Percentiles rank a stretch among this genome's conserved stretches.
These are phyloP conservation scores for Orbilia quercus DNA, from an alignment of 2,329 filamentous ascomycete species.

Conservation along the genomic window DNA sequence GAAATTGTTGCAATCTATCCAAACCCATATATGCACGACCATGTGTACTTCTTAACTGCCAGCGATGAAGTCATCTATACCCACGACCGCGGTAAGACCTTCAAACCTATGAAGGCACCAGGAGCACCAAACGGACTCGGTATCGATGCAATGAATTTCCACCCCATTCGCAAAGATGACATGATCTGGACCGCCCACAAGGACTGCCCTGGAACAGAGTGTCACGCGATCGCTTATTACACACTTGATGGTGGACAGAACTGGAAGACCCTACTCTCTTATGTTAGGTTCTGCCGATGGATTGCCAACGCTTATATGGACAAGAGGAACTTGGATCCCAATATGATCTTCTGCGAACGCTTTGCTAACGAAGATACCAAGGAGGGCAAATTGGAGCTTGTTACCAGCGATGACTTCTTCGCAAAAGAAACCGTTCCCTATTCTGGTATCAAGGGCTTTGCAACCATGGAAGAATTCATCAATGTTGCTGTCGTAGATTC, in stretches of 20 bases:
- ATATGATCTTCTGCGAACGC: constrained; percentile 73
- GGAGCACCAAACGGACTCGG: constrained; percentile 67
- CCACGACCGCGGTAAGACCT: constrained; percentile 78
- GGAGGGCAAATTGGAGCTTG: constrained; percentile 73
- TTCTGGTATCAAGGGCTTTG: constrained; percentile 82
- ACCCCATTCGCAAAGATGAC: constrained; percentile 87
- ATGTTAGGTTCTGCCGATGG: constrained; percentile 86
- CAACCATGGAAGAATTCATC: constrained; percentile 96
- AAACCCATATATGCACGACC: constrained; percentile 83
- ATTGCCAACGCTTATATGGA: constrained; percentile 67
- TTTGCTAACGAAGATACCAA: constrained; percentile 74
- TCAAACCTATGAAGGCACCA: constrained; percentile 79
- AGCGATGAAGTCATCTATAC: constrained; percentile 80
- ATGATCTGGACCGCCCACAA: constrained; percentile 75
- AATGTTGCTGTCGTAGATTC: constrained; percentile 80
- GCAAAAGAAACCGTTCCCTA: constrained; percentile 73
- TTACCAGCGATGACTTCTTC: constrained; percentile 81
- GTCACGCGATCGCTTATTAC: constrained; percentile 79
- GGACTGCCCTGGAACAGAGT: constrained; percentile 64
- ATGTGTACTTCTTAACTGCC: constrained; percentile 84
- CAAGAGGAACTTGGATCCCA: constrained; percentile 67
- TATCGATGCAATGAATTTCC: constrained; percentile 69
- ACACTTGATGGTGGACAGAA: constrained; percentile 81
- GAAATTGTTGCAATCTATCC: constrained; percentile 77
- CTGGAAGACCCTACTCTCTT: constrained; percentile 80